Evolutionary conservation across 2,329 filamentous ascomycete genomes (phyloP).

Genomic region (Pseudocercospora eumusae): DNA sequence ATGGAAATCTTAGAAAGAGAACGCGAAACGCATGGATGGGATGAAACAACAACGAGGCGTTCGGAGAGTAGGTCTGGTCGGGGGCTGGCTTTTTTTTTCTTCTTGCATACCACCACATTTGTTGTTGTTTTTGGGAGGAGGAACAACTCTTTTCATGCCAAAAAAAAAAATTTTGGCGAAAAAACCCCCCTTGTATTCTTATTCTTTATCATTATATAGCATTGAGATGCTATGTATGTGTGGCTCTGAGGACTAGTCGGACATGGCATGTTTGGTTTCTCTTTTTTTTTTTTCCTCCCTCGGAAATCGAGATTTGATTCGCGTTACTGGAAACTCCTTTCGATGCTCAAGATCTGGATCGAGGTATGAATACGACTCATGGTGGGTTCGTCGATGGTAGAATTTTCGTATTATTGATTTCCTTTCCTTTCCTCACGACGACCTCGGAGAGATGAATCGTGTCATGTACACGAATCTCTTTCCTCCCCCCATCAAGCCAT

Average conservation of each 20-base stretch:
- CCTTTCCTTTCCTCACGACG: background rate
- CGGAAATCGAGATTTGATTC: background rate
- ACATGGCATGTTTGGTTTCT: no score
- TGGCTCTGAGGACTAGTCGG: no score
- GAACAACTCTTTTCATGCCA: background rate
- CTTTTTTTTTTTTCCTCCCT: no score
- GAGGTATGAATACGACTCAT: no score
- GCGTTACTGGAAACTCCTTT: no score
- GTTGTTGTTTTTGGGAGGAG: background rate
- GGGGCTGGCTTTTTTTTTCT: no score
- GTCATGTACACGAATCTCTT: background rate
- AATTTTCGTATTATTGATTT: background rate
- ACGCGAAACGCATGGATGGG: background rate
- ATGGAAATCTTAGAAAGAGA: constrained; percentile 3
- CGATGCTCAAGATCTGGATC: no score
- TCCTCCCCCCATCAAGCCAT: background rate
- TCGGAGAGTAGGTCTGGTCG: background rate
- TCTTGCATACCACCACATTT: no score
- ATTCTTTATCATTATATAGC: no score
- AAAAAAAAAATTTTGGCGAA: background rate
- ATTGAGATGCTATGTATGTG: background rate
- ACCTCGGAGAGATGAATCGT: background rate
- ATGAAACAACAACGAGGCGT: background rate
- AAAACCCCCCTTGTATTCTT: background rate
- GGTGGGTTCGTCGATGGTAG: no score